A percentile compares a stretch with the other conserved stretches of the same genome.
These are phyloP conservation scores for Colletotrichum sp. DNA, from an alignment of 2,329 filamentous ascomycete species.

Conservation along the genomic window DNA sequence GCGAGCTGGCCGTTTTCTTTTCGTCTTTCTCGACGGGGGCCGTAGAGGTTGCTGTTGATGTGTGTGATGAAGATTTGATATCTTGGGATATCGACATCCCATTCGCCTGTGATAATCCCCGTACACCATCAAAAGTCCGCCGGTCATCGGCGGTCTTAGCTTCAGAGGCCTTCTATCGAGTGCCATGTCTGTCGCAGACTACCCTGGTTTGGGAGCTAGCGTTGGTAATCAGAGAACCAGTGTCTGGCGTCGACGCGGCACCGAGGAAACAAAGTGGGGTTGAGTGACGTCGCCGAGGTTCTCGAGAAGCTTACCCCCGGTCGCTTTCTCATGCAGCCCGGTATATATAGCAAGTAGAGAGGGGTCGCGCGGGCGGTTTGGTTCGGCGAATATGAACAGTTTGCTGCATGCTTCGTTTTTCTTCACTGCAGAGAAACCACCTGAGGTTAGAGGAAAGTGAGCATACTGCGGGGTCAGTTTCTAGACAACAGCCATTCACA, in stretches of 20 bases:
- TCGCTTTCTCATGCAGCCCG: not conserved
- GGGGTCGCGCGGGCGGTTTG: not conserved
- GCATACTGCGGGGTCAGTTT: not conserved
- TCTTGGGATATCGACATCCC: not conserved
- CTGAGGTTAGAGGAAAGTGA: not conserved
- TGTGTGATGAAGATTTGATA: not conserved
- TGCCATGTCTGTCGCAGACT: not conserved
- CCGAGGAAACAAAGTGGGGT: not conserved
- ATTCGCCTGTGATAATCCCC: not conserved
- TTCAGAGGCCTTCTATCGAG: not conserved
- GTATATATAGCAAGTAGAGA: not conserved
- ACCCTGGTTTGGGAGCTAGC: not conserved
- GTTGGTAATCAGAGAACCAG: not conserved
- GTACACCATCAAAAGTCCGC: not conserved
- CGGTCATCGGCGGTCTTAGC: not conserved
- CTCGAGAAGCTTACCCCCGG: not conserved
- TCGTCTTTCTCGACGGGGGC: not conserved
- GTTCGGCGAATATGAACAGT: not conserved
- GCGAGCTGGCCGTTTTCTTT: not conserved
- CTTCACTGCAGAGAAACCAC: not conserved
- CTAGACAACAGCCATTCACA: not conserved
- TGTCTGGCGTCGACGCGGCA: not conserved
- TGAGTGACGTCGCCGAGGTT: not conserved
- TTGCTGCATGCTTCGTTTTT: not conserved
- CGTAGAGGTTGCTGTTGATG: not conserved